Base-by-base conservation (phyloP, 176 grass and related monocot species). In the Triticum timopheevii region DNA sequence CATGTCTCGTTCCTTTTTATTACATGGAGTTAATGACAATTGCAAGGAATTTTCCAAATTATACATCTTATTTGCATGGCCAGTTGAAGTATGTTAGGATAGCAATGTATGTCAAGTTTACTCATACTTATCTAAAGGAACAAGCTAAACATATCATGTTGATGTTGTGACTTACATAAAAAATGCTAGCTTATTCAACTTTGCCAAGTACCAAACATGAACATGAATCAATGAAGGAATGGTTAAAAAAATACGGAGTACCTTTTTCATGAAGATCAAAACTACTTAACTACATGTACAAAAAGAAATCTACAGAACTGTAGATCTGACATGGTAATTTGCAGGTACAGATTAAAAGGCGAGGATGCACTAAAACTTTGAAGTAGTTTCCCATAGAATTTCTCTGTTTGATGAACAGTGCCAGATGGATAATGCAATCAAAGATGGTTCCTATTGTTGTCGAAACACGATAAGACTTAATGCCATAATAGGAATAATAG, bases 71-170 rank as follows among this genome's bases (percentile, higher is more conserved):
- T 52, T 52, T 83, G 34, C 7, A 40, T 38, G 16, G 44, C 10
- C 8, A 52, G 73, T 20, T 50, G 27, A 58, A 80, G 68, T 65
- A 56, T 22, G 27, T 45, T 62, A 49, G 25, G 78, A 50, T 45
- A 83, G 35, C 76, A 87, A 5, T 47, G 39, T 83, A 31, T 15
- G 50, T 36, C 38, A 88, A 80, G 69, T 72, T 11, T 79, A 79
- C 74, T 22, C 10, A 45, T 33, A 86, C 36, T 61, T 80, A 3
- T 16, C 77, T 13, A 67, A 65, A 75, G 15, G n/a, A 65, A 54
- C 35, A 44, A 76, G 13, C 33, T 65, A 54, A 59, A 65, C 62
- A 38, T 56, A 67, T 28, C 30, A 13, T 56, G 73, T 65, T 66
- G 31, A 80, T 16, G 39, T 65, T 58, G 50, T 44, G 65, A 56